Evolutionary conservation across 2,329 filamentous ascomycete genomes (phyloP).

Genomic region (Calonectria pteridis): DNA sequence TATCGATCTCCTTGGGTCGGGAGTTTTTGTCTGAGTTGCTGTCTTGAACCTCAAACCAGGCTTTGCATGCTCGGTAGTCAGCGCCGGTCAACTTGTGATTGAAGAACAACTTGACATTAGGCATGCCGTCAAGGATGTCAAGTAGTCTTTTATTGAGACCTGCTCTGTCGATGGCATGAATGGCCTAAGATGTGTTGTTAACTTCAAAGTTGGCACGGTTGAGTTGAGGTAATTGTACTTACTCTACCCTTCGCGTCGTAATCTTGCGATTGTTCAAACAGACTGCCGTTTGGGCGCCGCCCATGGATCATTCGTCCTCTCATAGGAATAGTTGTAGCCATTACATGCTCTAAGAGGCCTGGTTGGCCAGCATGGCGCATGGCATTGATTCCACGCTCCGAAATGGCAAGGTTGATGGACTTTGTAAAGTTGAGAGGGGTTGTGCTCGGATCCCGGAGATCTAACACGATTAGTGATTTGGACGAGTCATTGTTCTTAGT

Average conservation of each 20-base stretch:
- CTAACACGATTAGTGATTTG: slow-evolving; percentile 60
- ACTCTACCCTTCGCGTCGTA: slow-evolving; percentile 93
- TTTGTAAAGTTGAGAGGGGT: slow-evolving; percentile 94
- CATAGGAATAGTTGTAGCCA: slow-evolving; percentile 90
- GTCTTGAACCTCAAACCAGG: slow-evolving; percentile 83
- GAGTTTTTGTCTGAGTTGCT: slow-evolving; percentile 50
- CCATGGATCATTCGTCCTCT: slow-evolving; percentile 96
- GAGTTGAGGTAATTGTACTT: slow-evolving; percentile 49
- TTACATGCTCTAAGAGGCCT: slow-evolving; percentile 78
- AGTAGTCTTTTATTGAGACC: slow-evolving; percentile 86
- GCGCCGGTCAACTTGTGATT: slow-evolving; percentile 93
- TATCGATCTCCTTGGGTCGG: slow-evolving; percentile 79
- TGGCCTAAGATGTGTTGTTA: slow-evolving; percentile 67
- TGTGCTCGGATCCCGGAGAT: slow-evolving; percentile 86
- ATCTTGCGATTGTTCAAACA: slow-evolving; percentile 86
- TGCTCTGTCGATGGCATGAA: slow-evolving; percentile 87
- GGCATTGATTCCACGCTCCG: slow-evolving; percentile 92
- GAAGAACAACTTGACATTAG: slow-evolving; percentile 94
- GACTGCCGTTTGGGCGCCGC: slow-evolving; percentile 69
- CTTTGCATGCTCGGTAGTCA: slow-evolving; percentile 82
- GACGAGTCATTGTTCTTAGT: slow-evolving; percentile 16
- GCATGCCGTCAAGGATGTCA: slow-evolving; percentile 83
- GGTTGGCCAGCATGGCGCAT: slow-evolving; percentile 78
- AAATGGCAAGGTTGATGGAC: slow-evolving; percentile 97
- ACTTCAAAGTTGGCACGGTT: neutral